Base-by-base conservation (phyloP, 306 rosid species). In the Cicer bijugum region DNA sequence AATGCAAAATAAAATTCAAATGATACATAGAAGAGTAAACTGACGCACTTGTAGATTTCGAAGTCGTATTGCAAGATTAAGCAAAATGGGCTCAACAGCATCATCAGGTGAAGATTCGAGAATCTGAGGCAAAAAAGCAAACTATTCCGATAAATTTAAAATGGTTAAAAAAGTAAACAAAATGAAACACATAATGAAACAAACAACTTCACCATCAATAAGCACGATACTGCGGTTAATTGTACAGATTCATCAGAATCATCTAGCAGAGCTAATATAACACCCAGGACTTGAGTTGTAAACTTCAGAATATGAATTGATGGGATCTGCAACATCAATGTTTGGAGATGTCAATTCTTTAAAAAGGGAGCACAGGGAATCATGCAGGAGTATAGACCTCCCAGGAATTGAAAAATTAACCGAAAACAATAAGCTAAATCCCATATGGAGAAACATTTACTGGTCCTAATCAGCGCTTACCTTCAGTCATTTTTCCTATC, bases 181-280 rank as follows among this genome's bases (percentile, higher is more conserved):
- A 57, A 33, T 50, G 15, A 64, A 59, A 58, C 16, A 71, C 42
- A 33, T 53, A 71, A 58, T 53, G 73, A 58, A 23, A 28, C 28
- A 71, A 53, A 83, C 59, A 71, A 60, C 71, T 71, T 81, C 80
- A 91, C 98, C 96, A 71, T 89, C 71, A 93, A 92, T 67, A 91
- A 85, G 88, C 96, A 89, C 50, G 97, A 85, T 61, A 93, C 93
- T 70, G 97, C 96, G 78, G 98, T 93, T 82, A 89, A 82, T 72
- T 93, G 98, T 75, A 93, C 98, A 65, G 88, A 83, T 88, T 91
- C 98, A 83, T 86, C 89, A 20, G 87, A 83, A 82, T 93, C 98
- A 69, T 93, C 98, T 6, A 93, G 90, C 74, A 93, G 84, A 42
- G 98, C 98, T 84, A 91, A 79, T 84, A 89, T 88, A 37, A 93